A percentile compares a stretch with the other conserved stretches of the same genome.
These are phyloP conservation scores for Microthlaspi erraticum DNA, from an alignment of 345 rosid genomes.

Conservation along the genomic window DNA sequence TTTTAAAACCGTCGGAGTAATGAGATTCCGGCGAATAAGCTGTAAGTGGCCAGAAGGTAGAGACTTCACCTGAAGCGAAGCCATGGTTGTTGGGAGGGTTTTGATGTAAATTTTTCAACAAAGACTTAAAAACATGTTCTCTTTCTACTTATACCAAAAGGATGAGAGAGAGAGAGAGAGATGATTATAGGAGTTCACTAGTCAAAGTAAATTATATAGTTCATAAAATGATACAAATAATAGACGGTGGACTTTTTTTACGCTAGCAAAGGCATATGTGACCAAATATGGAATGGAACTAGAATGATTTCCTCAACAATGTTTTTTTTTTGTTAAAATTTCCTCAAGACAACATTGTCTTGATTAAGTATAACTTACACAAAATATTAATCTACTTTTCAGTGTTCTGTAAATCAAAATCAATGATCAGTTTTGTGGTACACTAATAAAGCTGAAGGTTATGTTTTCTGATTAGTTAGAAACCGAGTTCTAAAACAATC, in stretches of 20 bases:
- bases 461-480: background rate
- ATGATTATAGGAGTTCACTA: background rate
- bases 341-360: background rate
- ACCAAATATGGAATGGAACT: slow-evolving; percentile 12
- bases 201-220: background rate
- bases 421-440: background rate
- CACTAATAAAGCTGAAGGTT: background rate
- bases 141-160: slow-evolving; percentile 31
- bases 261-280: background rate
- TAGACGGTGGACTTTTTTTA: background rate
- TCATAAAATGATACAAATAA: background rate
- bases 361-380: background rate
- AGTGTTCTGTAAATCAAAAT: background rate
- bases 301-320: background rate
- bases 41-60: slow-evolving; percentile 29
- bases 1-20: background rate
- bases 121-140: slow-evolving; percentile 27
- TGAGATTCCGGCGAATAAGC: slow-evolving; percentile 20
- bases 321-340: too few species aligned
- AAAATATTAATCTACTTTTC: background rate
- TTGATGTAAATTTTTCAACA: slow-evolving; percentile 23
- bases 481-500: background rate
- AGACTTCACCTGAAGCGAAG: slow-evolving; percentile 39
- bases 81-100: slow-evolving; percentile 36
- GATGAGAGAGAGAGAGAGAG: slow-evolving; percentile 13